Evolutionary conservation across 495 filamentous ascomycete genomes (phyloP).

Genomic region (Hypoxylon cercidicola): DNA sequence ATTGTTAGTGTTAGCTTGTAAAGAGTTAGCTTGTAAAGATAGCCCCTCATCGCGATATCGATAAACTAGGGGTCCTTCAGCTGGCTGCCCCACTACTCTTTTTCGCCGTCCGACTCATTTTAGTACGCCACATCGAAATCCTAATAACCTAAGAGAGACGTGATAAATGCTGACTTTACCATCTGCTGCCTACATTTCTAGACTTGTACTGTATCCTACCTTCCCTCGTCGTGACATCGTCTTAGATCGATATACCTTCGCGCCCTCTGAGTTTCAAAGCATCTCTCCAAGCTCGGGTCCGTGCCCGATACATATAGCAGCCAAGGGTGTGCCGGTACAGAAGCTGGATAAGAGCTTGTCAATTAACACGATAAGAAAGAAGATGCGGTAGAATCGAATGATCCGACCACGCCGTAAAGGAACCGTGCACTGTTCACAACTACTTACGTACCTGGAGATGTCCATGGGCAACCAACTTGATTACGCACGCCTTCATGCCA

Average conservation of each 20-base stretch:
- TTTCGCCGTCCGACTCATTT: constrained; percentile 38
- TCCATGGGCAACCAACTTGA: constrained; percentile 18
- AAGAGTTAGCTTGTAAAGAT: no score
- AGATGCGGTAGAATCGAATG: constrained; percentile 12
- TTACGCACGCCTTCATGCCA: constrained; percentile 29
- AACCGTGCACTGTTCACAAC: constrained; percentile 11
- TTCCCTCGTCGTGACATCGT: no score
- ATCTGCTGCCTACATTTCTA: neutral
- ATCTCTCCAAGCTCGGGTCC: neutral
- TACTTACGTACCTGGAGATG: constrained; percentile 36
- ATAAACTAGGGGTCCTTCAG: neutral
- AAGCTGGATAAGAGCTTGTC: no score
- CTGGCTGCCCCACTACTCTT: constrained; percentile 23
- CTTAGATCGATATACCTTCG: neutral
- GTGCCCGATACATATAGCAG: no score
- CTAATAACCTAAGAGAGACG: neutral
- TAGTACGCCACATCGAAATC: constrained; percentile 11
- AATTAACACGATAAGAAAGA: constrained; percentile 9
- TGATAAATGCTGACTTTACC: constrained; percentile 3
- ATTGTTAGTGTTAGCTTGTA: no score
- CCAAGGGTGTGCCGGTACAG: no score
- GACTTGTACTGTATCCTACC: no score
- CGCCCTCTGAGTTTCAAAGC: neutral
- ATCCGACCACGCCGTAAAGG: neutral
- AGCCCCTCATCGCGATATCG: constrained; percentile 34